phyloP scores from a whole-genome alignment of 371 early-diverging fungal species.

The Syncephalastrum monosporum region DNA sequence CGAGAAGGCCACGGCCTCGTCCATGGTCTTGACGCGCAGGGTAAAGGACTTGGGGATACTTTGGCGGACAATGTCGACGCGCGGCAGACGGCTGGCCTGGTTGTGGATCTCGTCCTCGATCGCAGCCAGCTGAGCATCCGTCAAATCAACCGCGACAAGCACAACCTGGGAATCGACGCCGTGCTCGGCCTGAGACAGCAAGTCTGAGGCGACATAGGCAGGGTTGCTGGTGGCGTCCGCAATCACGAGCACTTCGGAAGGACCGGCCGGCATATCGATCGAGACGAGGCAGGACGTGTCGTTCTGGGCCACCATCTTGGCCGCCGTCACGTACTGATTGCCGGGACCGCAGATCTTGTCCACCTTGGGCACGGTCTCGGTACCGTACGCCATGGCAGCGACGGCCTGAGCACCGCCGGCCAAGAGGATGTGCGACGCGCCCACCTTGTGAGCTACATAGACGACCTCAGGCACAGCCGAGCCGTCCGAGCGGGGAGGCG shows the following conservation, averaged over 20 bases:
- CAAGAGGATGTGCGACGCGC: conserved; percentile 84
- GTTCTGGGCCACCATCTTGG: conserved; percentile 95
- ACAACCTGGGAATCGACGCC: conserved; percentile 96
- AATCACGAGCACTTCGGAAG: conserved; percentile 94
- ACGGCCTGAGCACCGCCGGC: conserved; percentile 99
- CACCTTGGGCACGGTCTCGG: conserved; percentile 93
- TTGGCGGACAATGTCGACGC: conserved; percentile 86
- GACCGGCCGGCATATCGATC: conserved; percentile 99
- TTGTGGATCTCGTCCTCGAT: conserved; percentile 78
- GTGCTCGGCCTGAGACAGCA: conserved; percentile 97
- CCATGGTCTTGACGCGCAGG: conserved; percentile 64
- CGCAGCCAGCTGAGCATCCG: conserved; percentile 59
- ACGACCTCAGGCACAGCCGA: conserved; percentile 92
- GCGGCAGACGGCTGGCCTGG: conserved; percentile 86
- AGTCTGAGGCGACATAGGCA: conserved; percentile 92
- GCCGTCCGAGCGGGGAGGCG: conserved; percentile 93
- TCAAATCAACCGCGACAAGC: conserved; percentile 81
- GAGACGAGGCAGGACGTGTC: conserved; percentile 90
- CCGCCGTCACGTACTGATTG: conserved; percentile 98
- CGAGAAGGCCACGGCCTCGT: conserved; percentile 85
- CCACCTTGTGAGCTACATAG: conserved; percentile 97
- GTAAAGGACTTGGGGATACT: conserved; percentile 84
- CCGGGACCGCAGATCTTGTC: conserved; percentile 99
- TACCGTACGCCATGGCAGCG: conserved; percentile 98
- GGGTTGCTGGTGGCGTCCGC: conserved; percentile 86